Conservation (phyloP, 176 grass and related monocot species). For the Triticum aestivum region IWGSC_CS_RefSeq_v2.1 NC_057798.1:727403495-727403994, state of each 20-base stretch:
- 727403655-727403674: background rate
- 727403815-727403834: conserved; percentile 50
- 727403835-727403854: conserved; percentile 47
- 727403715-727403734: conserved; percentile 48
- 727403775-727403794: conserved; percentile 45
- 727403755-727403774: conserved; percentile 98
- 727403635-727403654: conserved; percentile 77
- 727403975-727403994: conserved; percentile 16
- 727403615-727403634: conserved; percentile 57
- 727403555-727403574: conserved; percentile 71
- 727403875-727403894: conserved; percentile 63
- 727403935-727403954: conserved; percentile 14
- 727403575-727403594: conserved; percentile 45
- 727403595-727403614: conserved; percentile 55
- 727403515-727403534: conserved; percentile 53
- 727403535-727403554: conserved; percentile 54
- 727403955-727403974: background rate
- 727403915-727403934: conserved; percentile 71
- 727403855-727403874: conserved; percentile 57
- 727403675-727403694: conserved; percentile 11
- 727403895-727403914: conserved; percentile 69
- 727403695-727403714: conserved; percentile 28
- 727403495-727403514: conserved; percentile 62
- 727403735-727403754: conserved; percentile 95
- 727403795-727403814: conserved; percentile 31